phyloP scores from a whole-genome alignment of 1,284 basidiomycete genomes.

The Papiliotrema laurentii region DNA sequence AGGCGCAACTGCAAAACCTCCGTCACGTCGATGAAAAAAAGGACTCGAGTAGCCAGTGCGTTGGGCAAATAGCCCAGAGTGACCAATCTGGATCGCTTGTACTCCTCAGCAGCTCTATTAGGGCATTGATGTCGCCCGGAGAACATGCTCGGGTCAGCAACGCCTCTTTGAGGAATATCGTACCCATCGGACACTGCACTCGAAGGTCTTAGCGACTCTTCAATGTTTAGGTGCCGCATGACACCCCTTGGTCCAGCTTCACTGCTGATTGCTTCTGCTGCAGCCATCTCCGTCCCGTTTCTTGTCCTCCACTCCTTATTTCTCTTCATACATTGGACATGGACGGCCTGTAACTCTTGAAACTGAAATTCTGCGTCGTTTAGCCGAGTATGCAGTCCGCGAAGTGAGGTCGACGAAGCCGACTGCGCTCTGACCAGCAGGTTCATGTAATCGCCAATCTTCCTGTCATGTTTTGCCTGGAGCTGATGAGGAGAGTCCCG shows the following conservation, averaged over 20 bases:
- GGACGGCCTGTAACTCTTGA: constrained; percentile 17
- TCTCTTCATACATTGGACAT: constrained; percentile 11
- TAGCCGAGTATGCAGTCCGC: constrained; percentile 18
- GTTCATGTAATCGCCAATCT: constrained; percentile 24
- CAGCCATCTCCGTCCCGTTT: constrained; percentile 14
- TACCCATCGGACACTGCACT: no score
- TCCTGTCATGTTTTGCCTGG: constrained; percentile 6
- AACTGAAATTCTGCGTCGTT: constrained; percentile 18
- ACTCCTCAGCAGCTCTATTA: constrained; percentile 75
- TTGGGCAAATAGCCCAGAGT: constrained; percentile 69
- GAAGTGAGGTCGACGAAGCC: constrained; percentile 20
- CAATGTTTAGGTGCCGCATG: constrained; percentile 22
- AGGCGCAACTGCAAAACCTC: constrained; percentile 56
- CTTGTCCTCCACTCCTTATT: constrained; percentile 9
- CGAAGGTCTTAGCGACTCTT: constrained; percentile 33
- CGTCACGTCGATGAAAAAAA: constrained; percentile 60
- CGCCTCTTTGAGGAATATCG: not conserved
- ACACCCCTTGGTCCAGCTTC: no score
- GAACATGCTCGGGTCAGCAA: constrained; percentile 22
- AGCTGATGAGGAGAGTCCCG: no score
- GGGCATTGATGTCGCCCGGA: constrained; percentile 53
- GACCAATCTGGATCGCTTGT: constrained; percentile 72
- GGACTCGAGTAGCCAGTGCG: constrained; percentile 61
- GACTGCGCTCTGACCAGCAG: constrained; percentile 27
- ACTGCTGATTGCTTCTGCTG: no score